Evolutionary conservation across 805 yeast species (phyloP), one percentile per base, ranked within the genome.

Genomic region (Cyberlindnera americana): DNA sequence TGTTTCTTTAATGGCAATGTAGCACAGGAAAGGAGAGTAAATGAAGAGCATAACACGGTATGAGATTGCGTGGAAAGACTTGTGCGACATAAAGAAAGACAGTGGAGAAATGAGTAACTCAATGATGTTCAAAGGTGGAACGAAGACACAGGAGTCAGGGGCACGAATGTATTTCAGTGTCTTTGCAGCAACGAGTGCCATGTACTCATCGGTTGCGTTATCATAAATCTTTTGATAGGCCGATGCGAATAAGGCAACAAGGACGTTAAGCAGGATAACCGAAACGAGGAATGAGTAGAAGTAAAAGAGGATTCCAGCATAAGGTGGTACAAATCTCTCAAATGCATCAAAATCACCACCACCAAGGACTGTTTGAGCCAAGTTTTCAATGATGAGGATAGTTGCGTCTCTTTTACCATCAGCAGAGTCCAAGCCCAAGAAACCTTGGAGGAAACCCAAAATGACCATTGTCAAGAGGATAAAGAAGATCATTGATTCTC

Each of bases 341-440:
- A 85, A 81, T 35, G 82, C 79, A 23, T 69, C 75, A 54, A 86
- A 85, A 41, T 80, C 79, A 2, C 93, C 83, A 6, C 78, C 81
- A 9, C 89, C 88, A 43, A 88, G 67, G 8, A 89, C 77, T 0
- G 93, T 83, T 43, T 81, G 76, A 29, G 83, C 69, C 64, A 88
- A 70, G 14, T 81, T 79, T 9, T 77, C 64, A 32, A 86, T 60
- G 36, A 86, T 79, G 24, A 76, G 67, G 16, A 67, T 62, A 1
- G 95, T 84, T 19, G 85, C 82, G 49, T 87, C 93, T 42, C 83
- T 68, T 46, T 75, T 77, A 48, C 96, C 95, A 60, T 88, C 96
- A 3, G 95, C 83, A 26, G 85, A 82, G 62, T 88, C 96, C 39
- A 88, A 67, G 11, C 95, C 96, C 24, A 88, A 61, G 59, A 88